Base-by-base conservation (phyloP, 2,329 filamentous ascomycete genomes). In the Drechslera avenae region DNA sequence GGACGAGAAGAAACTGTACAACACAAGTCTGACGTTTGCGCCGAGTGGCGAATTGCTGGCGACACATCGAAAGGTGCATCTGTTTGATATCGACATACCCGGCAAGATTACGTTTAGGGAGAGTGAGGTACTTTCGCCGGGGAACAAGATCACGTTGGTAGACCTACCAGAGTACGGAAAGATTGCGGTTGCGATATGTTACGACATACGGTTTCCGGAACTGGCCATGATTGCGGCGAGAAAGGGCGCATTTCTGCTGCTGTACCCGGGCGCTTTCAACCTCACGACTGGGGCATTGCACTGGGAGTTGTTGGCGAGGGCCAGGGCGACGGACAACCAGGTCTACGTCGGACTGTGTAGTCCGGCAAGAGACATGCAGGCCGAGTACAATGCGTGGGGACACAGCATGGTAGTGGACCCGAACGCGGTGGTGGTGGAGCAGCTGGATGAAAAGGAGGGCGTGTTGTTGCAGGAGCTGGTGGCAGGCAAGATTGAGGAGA, bases 201-300 rank as follows among this genome's bases (percentile, higher is more conserved):
- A 99, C 77, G 94, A 99, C 75, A 85, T 99, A 47, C 90, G 94
- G 33, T 99, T 99, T 78, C 93, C 94, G 0, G 94, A 97, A 76
- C 81, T 96, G 9, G 94, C 91, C 3, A 94, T 85, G 71, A 87
- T 97, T 49, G 93, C 93, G 0, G 90, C 93, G 16, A 83, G 94
- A 26, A 86, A 86, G 60, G 91, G 88, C n/a, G 88, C 86, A 50
- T 99, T 99, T 73, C 81, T 90, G 37, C 83, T 97, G 46, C 73
- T 97, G 14, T 97, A 97, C 74, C 94, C 94, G 0, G 94, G 91
- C n/a, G 94, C 94, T 1, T 99, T 99, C 81, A 99, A 97, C 75
- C 80, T 89, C 53, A 96, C 91, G 0, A 99, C 94, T 0, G 94
- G 94, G 0, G 87, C 89, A 5, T 75, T 97, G 73, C 94, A 99